Conservation (phyloP, 371 early-diverging fungal genomes). For the Nematocida minor region DNA sequence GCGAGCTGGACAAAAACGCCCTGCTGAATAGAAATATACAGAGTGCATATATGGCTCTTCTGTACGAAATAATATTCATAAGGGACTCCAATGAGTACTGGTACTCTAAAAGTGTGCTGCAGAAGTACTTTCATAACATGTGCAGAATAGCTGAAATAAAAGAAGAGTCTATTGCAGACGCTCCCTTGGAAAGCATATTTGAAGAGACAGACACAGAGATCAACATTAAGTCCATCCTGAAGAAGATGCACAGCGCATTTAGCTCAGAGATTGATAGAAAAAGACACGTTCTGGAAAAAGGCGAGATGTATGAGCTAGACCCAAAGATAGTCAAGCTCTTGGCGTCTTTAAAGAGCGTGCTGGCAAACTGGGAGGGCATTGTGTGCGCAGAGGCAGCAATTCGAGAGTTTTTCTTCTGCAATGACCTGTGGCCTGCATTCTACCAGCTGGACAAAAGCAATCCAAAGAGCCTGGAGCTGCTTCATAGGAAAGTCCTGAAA, state of each 20-base stretch:
- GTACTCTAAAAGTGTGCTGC: not conserved
- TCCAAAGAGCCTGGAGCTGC: not conserved
- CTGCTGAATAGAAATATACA: no score
- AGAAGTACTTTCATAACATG: not conserved
- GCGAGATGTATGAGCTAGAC: no score
- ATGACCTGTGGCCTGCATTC: not conserved
- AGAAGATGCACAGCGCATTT: not conserved
- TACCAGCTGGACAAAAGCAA: not conserved
- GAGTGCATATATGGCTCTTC: no score
- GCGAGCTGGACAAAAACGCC: no score
- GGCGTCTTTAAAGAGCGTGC: not conserved
- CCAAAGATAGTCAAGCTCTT: no score
- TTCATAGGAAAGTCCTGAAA: not conserved
- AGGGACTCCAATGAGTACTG: not conserved
- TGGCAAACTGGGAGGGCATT: not conserved
- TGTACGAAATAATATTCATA: no score
- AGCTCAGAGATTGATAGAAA: not conserved
- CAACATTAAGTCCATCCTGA: not conserved
- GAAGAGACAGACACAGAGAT: not conserved
- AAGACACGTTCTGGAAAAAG: not conserved
- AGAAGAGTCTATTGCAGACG: not conserved
- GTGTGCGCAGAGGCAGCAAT: not conserved
- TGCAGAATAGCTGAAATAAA: not conserved
- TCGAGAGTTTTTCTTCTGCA: not conserved
- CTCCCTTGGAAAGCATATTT: not conserved